Conservation (phyloP, 345 rosid species). For the Citrus cavaleriei region DNA sequence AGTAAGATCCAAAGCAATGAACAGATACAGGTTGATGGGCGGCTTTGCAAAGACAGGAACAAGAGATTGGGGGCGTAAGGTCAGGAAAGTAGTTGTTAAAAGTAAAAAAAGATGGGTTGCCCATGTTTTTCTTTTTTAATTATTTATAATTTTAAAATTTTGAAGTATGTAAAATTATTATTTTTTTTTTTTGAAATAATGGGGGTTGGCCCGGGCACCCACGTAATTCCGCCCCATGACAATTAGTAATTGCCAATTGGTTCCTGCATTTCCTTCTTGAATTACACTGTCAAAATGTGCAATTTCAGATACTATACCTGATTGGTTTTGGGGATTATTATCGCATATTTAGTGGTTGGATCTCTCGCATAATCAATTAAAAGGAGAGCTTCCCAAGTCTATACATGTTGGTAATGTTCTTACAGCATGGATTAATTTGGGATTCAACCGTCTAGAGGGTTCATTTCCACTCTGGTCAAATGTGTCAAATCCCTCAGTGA, state of each 20-base stretch:
- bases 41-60: too few species aligned
- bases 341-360: background rate
- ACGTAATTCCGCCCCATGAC: background rate
- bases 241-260: constrained; percentile 13
- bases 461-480: constrained; percentile 5
- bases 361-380: constrained; percentile 2
- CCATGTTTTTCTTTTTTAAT: too few species aligned
- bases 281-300: constrained; percentile 9
- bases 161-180: too few species aligned
- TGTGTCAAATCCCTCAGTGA: background rate
- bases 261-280: constrained; percentile 25
- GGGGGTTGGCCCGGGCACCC: too few species aligned
- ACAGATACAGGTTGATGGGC: too few species aligned
- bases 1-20: too few species aligned
- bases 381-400: background rate
- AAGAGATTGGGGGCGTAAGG: too few species aligned
- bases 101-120: too few species aligned
- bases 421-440: constrained; percentile 1
- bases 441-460: constrained; percentile 19
- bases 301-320: constrained; percentile 18
- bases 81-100: too few species aligned
- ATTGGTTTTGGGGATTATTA: constrained; percentile 25
- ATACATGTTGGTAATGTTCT: background rate
- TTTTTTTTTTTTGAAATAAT: too few species aligned
- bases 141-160: too few species aligned